Percentiles rank a stretch among this genome's conserved stretches.
phyloP scores from a whole-genome alignment of 176 grass and related monocot genomes.

The Triticum monococcum region DNA sequence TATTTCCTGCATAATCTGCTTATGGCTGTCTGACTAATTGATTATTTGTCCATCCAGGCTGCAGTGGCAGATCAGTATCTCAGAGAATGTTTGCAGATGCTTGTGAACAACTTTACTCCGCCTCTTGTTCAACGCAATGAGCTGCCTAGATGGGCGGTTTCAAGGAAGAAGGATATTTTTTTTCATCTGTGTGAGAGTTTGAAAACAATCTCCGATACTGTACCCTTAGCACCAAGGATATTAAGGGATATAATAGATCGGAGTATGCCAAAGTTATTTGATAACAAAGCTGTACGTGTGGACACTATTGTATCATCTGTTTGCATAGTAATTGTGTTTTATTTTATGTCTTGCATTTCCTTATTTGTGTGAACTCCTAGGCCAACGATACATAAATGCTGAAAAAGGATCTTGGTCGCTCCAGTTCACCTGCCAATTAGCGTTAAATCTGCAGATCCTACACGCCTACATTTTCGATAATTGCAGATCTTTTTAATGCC shows the following conservation, averaged over 20 bases:
- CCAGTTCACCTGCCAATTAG: not conserved
- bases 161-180: conserved; percentile 41
- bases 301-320: conserved; percentile 2
- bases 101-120: conserved; percentile 53
- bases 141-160: conserved; percentile 2
- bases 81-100: conserved; percentile 51
- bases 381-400: not conserved
- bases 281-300: conserved; percentile 44
- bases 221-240: conserved; percentile 50
- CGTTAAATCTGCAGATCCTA: not conserved
- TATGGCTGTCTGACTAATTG: conserved; percentile 17
- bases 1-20: not conserved
- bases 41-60: conserved; percentile 32
- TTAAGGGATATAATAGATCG: conserved; percentile 55
- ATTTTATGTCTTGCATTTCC: not conserved
- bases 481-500: not conserved
- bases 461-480: not conserved
- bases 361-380: not conserved
- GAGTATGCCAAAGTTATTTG: conserved; percentile 50
- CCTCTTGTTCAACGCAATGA: not conserved
- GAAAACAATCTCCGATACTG: conserved; percentile 35
- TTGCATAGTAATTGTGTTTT: not conserved
- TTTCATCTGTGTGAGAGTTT: conserved; percentile 34
- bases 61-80: conserved; percentile 51
- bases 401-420: not conserved